phyloP scores from a whole-genome alignment of 768 basidiomycete species.

The Hysterangium stoloniferum region DNA sequence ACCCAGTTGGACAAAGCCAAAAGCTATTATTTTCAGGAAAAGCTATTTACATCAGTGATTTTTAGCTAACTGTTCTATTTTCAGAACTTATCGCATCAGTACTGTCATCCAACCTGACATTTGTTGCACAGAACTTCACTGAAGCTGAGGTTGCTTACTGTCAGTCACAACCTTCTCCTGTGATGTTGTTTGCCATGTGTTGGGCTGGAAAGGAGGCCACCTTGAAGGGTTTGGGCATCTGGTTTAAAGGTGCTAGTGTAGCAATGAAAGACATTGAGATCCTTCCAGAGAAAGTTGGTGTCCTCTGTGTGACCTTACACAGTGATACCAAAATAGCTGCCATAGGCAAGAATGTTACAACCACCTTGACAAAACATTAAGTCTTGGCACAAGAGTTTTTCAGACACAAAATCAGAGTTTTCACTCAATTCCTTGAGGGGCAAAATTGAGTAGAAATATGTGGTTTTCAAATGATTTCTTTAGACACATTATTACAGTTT shows the following conservation, averaged over 20 bases:
- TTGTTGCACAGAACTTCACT: constrained; percentile 90
- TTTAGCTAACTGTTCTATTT: constrained; percentile 11
- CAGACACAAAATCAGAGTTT: no score
- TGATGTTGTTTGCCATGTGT: constrained; percentile 89
- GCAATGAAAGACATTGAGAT: constrained; percentile 98
- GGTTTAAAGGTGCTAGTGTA: constrained; percentile 87
- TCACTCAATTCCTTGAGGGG: no score
- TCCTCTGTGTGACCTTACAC: constrained; percentile 66
- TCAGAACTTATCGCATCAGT: constrained; percentile 87
- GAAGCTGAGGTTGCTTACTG: constrained; percentile 84
- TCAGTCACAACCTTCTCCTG: constrained; percentile 71
- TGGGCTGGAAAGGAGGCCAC: constrained; percentile 98
- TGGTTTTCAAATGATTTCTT: no score
- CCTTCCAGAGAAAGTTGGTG: constrained; percentile 69
- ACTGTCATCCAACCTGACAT: constrained; percentile 81
- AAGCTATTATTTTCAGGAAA: constrained; percentile 71
- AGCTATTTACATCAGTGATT: constrained; percentile 38
- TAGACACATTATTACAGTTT: no score
- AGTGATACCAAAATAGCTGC: constrained; percentile 77
- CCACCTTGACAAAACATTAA: no score
- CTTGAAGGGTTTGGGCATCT: constrained; percentile 90
- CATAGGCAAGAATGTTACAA: constrained; percentile 59
- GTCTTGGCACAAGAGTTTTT: no score
- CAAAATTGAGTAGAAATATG: no score
- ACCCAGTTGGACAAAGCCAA: constrained; percentile 79